Base-by-base conservation (phyloP, 139 green algal species). In the Volvox africanus region DNA sequence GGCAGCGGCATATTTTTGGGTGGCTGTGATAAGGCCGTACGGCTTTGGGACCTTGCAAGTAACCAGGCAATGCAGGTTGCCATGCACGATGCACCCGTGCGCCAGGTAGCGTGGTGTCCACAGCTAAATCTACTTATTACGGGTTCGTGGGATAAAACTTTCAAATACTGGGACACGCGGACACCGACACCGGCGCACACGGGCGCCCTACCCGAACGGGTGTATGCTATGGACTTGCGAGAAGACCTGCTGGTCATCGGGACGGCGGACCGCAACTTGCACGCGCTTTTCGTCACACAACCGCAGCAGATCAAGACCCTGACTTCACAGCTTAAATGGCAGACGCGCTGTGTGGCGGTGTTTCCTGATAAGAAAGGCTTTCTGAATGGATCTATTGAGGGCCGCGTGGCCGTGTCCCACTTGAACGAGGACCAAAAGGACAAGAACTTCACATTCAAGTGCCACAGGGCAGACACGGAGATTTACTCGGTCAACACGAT, bases 401-500 rank as follows among this genome's bases (percentile, higher is more conserved):
- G 98, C 19, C 95, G 98, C 33, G 98, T 99, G 75, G 98, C 97
- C n/a, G 98, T 99, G 87, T 97, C 99, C 28, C 97, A 99, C 91
- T 95, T 99, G 24, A 97, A 99, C 81, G 98, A 99, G 26, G 82
- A 91, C 76, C 33, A 76, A 13, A 90, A 90, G 86, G 75, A 78
- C 19, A 94, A 94, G 79, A 95, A 95, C 93, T 95, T 95, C 92
- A 97, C 96, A 12, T 97, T 97, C 91, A 98, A 99, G 92, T 99
- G 98, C 94, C 98, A 99, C 90, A 93, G 97, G 17, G 33, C 68
- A 28, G 90, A 92, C 0, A 94, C 92, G 28, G 98, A 99, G 90
- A 98, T 99, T 86, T 99, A 98, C 92, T 93, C 98, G 0, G 98
- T 99, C 75, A 99, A 99, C 95, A 92, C 93, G 55, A 99, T 99